phyloP scores from a whole-genome alignment of 345 rosid species.

The Eucalyptus brandiana region DNA sequence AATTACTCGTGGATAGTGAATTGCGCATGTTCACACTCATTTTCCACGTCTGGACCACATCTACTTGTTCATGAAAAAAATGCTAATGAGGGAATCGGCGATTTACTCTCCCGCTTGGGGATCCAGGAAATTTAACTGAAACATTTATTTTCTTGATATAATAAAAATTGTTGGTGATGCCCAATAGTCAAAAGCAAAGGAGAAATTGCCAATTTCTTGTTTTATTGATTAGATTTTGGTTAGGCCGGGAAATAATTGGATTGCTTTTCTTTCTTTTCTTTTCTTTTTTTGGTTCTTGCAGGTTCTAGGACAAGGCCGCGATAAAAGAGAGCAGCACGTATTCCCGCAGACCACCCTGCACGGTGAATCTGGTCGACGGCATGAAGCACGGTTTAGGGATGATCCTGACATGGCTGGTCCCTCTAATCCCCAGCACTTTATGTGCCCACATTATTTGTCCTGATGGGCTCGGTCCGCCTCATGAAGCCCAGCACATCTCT shows the following conservation, averaged over 20 bases:
- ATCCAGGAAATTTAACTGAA: background rate
- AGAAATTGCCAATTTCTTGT: background rate
- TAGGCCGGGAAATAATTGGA: background rate
- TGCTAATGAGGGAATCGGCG: background rate
- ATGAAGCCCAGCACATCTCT: slow-evolving; percentile 86
- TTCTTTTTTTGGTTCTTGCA: background rate
- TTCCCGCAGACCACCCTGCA: slow-evolving; percentile 22
- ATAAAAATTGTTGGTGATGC: background rate
- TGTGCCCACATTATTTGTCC: slow-evolving; percentile 85
- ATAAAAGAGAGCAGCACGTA: slow-evolving; percentile 18
- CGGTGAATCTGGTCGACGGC: slow-evolving; percentile 75
- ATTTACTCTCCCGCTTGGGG: background rate
- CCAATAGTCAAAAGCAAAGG: background rate
- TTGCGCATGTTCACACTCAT: background rate
- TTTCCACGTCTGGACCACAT: background rate
- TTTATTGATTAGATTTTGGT: background rate
- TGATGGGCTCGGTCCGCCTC: slow-evolving; percentile 13
- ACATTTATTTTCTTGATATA: background rate
- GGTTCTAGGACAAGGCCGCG: slow-evolving; percentile 88
- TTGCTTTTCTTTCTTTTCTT: background rate
- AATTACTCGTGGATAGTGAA: background rate
- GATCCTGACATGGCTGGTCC: slow-evolving; percentile 60
- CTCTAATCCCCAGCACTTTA: slow-evolving; percentile 64
- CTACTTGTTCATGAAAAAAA: background rate
- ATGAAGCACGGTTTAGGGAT: slow-evolving; percentile 59